Evolutionary conservation across 345 rosid species (phyloP).

Genomic region (Sisymbrium altissimum): DNA sequence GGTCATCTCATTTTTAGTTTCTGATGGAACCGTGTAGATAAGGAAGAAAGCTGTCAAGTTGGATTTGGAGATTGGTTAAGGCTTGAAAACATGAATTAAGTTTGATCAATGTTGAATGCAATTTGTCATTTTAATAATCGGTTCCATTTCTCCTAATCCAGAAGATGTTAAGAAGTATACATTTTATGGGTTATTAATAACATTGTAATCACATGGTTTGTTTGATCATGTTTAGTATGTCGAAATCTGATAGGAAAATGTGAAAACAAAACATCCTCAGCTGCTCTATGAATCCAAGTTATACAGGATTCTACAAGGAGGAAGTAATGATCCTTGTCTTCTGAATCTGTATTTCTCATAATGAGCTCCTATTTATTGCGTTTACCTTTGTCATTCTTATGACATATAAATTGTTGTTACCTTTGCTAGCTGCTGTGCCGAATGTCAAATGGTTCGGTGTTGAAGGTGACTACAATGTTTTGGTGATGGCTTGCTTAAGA

Average conservation of each 20-base stretch:
- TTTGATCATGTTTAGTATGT: neutral
- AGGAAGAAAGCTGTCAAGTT: neutral
- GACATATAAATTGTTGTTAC: neutral
- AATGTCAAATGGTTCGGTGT: slow-evolving; percentile 65
- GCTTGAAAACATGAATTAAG: neutral
- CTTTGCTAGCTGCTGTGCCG: slow-evolving; percentile 56
- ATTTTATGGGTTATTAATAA: neutral
- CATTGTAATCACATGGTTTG: neutral
- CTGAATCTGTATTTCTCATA: neutral
- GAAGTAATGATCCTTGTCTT: slow-evolving; percentile 52
- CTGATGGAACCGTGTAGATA: neutral
- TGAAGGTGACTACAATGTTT: slow-evolving; percentile 55
- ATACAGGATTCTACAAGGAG: slow-evolving; percentile 87
- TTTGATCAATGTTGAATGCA: neutral
- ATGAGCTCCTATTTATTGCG: neutral
- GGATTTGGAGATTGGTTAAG: neutral
- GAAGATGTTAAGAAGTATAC: neutral
- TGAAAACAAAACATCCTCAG: slow-evolving; percentile 91
- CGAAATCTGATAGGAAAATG: slow-evolving; percentile 56
- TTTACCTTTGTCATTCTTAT: slow-evolving; percentile 2
- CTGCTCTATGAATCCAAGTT: slow-evolving; percentile 80
- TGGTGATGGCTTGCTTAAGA: slow-evolving; percentile 40
- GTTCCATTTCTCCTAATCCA: neutral
- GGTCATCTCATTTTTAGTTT: neutral
- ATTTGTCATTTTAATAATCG: neutral